A percentile compares a stretch with the other conserved stretches of the same genome.
Evolutionary conservation across 2,329 filamentous ascomycete species (phyloP).

Genomic region (Monilinia laxa): DNA sequence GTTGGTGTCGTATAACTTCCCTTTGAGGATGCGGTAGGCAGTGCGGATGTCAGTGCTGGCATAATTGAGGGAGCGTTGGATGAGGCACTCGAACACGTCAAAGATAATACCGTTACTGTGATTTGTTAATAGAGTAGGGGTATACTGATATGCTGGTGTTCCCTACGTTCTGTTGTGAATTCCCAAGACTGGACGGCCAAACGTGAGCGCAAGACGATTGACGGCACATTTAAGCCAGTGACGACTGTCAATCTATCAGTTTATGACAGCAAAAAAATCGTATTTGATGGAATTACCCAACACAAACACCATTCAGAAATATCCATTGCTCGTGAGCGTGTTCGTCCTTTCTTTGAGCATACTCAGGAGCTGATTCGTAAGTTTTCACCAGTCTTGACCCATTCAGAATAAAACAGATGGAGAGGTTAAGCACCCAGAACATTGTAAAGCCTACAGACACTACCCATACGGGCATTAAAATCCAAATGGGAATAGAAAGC

Average conservation of each 20-base stretch:
- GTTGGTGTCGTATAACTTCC: slow-evolving; percentile 58
- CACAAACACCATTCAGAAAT: slow-evolving; percentile 73
- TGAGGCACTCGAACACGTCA: slow-evolving; percentile 73
- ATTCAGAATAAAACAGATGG: slow-evolving; percentile 54
- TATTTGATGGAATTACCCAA: slow-evolving; percentile 48
- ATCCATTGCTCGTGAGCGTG: slow-evolving; percentile 69
- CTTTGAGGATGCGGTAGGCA: slow-evolving; percentile 62
- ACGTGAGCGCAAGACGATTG: slow-evolving; percentile 69
- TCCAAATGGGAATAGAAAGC: slow-evolving; percentile 53
- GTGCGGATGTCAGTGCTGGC: slow-evolving; percentile 65
- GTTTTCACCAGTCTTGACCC: slow-evolving; percentile 45
- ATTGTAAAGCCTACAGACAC: slow-evolving; percentile 43
- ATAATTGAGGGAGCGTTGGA: slow-evolving; percentile 73
- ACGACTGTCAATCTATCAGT: slow-evolving; percentile 43
- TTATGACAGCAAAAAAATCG: slow-evolving; percentile 8
- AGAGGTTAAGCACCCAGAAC: slow-evolving; percentile 52
- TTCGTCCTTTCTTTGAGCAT: slow-evolving; percentile 49
- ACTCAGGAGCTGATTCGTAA: slow-evolving; percentile 54
- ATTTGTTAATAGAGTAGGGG: not conserved
- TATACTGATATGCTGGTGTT: not conserved
- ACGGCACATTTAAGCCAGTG: slow-evolving; percentile 71
- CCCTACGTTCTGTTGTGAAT: slow-evolving; percentile 70
- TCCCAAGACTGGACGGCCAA: slow-evolving; percentile 67
- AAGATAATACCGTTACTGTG: slow-evolving; percentile 63
- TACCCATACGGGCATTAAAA: slow-evolving; percentile 52